Evolutionary conservation across 179 eudicot genomes (phyloP).

Genomic region (Carnegiea gigantea): DNA sequence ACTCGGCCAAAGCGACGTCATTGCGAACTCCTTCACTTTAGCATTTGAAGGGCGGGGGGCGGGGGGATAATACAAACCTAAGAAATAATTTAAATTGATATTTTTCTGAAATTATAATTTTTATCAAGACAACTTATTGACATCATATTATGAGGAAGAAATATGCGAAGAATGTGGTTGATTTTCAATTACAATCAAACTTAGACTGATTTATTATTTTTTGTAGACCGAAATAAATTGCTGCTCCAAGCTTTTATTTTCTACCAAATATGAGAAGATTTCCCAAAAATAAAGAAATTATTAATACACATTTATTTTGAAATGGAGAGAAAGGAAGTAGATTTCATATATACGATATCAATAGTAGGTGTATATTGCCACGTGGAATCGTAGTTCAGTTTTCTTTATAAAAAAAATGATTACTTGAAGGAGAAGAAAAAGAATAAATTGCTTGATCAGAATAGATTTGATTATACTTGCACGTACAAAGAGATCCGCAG

Average conservation of each 20-base stretch:
- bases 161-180: not conserved
- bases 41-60: too few species aligned
- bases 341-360: not conserved
- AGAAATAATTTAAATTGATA: too few species aligned
- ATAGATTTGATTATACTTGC: not conserved
- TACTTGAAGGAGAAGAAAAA: not conserved
- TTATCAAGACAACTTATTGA: too few species aligned
- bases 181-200: not conserved
- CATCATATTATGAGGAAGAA: too few species aligned
- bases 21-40: too few species aligned
- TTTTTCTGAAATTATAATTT: too few species aligned
- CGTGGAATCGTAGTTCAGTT: not conserved
- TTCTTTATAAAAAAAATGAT: not conserved
- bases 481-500: too few species aligned
- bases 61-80: too few species aligned
- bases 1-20: slow-evolving; percentile 4
- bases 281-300: not conserved
- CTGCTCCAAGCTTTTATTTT: not conserved
- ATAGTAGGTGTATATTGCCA: not conserved
- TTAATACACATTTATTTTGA: not conserved
- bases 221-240: not conserved
- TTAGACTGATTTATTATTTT: too few species aligned
- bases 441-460: not conserved
- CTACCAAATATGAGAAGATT: not conserved
- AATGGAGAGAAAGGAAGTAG: not conserved